Evolutionary conservation across 805 yeast genomes (phyloP).

Genomic region (Metschnikowia koreensis): DNA sequence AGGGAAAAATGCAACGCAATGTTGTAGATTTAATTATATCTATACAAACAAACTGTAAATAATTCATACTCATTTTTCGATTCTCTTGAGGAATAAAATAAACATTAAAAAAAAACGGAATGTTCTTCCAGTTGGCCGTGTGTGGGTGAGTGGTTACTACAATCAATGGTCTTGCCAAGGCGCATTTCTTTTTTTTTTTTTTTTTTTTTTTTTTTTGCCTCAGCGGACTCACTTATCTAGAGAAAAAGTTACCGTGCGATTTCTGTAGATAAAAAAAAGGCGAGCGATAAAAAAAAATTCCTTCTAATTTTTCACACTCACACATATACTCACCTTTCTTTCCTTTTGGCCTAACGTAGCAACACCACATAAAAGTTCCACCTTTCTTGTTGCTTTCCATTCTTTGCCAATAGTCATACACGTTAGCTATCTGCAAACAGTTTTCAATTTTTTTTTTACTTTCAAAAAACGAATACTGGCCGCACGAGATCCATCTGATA

Average conservation of each 20-base stretch:
- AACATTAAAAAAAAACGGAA: not conserved
- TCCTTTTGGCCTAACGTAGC: not conserved
- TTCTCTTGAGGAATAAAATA: too few relatives aligned
- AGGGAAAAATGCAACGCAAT: not conserved
- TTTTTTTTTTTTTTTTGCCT: not conserved
- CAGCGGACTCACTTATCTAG: conserved; percentile 10
- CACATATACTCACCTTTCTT: not conserved
- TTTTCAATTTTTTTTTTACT: not conserved
- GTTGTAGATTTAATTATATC: too few relatives aligned
- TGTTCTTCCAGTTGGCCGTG: not conserved
- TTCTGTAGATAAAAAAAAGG: conserved; percentile 9
- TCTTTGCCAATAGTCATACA: not conserved
- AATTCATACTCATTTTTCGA: too few relatives aligned
- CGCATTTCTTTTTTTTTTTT: conserved; percentile 2
- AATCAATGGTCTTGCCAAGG: not conserved
- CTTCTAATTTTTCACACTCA: conserved; percentile 6
- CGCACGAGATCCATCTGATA: not conserved
- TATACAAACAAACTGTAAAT: too few relatives aligned
- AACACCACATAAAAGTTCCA: not conserved
- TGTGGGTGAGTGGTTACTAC: not conserved
- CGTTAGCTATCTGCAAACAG: not conserved
- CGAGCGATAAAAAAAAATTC: conserved; percentile 6
- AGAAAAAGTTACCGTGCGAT: conserved; percentile 8
- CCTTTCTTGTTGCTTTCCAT: not conserved
- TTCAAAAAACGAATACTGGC: not conserved